phyloP scores from a whole-genome alignment of 768 basidiomycete genomes.

The Termitomyces sp. region DNA sequence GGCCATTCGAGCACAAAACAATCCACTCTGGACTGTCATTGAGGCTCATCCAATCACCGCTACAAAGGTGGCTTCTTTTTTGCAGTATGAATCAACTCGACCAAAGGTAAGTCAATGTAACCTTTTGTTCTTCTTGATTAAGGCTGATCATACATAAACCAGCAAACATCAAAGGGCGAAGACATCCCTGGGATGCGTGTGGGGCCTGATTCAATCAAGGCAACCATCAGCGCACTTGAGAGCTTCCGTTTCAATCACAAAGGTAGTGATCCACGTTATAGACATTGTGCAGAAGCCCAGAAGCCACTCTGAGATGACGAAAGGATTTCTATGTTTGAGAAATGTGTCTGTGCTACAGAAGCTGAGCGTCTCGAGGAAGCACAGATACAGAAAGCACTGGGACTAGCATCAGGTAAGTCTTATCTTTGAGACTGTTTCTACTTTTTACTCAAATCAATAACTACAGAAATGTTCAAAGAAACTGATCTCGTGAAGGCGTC shows the following conservation, averaged over 20 bases:
- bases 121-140: no score
- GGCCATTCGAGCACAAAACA: no score
- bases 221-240: background rate
- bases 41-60: no score
- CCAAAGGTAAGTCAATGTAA: no score
- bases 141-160: no score
- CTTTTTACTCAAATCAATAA: background rate
- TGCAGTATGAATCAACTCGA: no score
- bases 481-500: background rate
- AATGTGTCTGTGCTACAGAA: background rate
- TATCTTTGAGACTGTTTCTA: background rate
- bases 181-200: background rate
- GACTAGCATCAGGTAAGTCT: background rate
- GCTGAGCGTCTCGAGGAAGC: background rate
- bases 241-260: slow-evolving; percentile 1
- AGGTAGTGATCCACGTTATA: background rate
- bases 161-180: background rate
- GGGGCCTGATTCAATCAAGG: background rate
- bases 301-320: background rate
- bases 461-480: background rate
- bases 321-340: background rate
- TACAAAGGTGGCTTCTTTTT: no score
- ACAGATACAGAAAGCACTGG: background rate
- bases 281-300: background rate
- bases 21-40: no score